Percentiles rank a stretch among this genome's conserved stretches.
phyloP scores from a whole-genome alignment of 2,329 filamentous ascomycete genomes.

The Colletotrichum liriopes region DNA sequence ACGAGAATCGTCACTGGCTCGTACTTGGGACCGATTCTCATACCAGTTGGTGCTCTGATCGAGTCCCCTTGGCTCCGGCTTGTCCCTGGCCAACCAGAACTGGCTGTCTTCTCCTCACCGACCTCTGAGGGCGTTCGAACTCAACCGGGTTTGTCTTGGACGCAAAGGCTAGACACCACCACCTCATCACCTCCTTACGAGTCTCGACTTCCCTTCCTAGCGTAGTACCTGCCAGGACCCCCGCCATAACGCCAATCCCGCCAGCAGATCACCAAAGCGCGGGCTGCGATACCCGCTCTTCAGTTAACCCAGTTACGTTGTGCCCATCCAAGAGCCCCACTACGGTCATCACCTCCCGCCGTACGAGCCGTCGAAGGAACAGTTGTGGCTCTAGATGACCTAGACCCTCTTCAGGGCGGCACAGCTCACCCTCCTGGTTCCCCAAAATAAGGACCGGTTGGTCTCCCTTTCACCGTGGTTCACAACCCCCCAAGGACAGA shows the following conservation, averaged over 20 bases:
- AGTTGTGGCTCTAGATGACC: constrained; percentile 37
- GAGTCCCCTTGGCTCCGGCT: constrained; percentile 26
- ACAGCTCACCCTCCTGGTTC: constrained; percentile 17
- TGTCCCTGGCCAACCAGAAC: constrained; percentile 29
- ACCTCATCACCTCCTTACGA: constrained; percentile 25
- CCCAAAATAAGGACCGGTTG: constrained; percentile 13
- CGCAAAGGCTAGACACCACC: constrained; percentile 27
- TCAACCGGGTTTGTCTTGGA: constrained; percentile 37
- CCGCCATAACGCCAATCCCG: constrained; percentile 28
- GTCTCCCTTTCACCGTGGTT: constrained; percentile 6
- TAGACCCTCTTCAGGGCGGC: constrained; percentile 23
- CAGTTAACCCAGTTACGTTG: constrained; percentile 15
- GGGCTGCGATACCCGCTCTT: constrained; percentile 34
- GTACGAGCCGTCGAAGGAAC: constrained; percentile 10
- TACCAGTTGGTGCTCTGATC: constrained; percentile 18
- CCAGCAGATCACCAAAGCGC: constrained; percentile 29
- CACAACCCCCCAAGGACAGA: constrained; percentile 6
- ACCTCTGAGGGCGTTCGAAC: constrained; percentile 24
- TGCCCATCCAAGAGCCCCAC: constrained; percentile 31
- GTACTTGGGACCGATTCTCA: constrained; percentile 8
- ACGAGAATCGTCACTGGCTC: background rate
- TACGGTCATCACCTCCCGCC: constrained; percentile 28
- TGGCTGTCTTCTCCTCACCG: constrained; percentile 10
- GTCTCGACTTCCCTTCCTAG: constrained; percentile 31
- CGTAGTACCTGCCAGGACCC: constrained; percentile 35